Evolutionary conservation across 495 filamentous ascomycete genomes (phyloP), one percentile per base, ranked within the genome.

Genomic region (Talaromyces nanjingensis): DNA sequence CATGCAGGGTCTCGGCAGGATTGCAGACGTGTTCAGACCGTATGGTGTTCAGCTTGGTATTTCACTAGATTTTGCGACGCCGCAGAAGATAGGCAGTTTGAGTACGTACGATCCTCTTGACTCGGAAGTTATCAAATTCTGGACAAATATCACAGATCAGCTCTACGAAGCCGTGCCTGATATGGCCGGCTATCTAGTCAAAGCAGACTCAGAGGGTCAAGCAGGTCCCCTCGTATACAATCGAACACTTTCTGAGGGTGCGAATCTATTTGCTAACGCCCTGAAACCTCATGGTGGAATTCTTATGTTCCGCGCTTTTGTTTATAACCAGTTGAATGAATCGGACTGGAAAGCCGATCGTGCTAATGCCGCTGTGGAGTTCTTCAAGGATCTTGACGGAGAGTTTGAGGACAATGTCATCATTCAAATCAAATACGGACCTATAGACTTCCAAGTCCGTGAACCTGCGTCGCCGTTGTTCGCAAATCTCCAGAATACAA

Each of bases 241-340:
- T 66, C 83, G 87, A 3, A 31, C 29, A 0, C 79, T 91, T 3
- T 77, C 87, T 2, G 76, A 90, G 31, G 87, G 85, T 6, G 88
- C 87, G 11, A 90, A 91, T 66, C 70, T 91, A 52, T 90, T 91
- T 64, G 88, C 87, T 9, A 78, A 74, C 47, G 79, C 86, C 0
- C 67, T 86, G 1, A 70, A 86, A 63, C 84, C 83, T 0, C 29
- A 83, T 18, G 56, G 20, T 18, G 87, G 87, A 34, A 76, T 89
- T 57, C 78, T 89, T 55, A 85, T 91, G 81, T 90, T 86, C 77
- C 84, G 87, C 6, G 86, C 87, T 6, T 91, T 90, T 64, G 87
- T 91, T 4, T 91, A 91, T 71, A 80, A 91, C 72, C 72, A 77
- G 6, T 74, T 83, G 34, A 78, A 85, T 65, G 79, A 87, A 67